Conservation (phyloP, 2,329 filamentous ascomycete species). For the Capronia americana region DNA sequence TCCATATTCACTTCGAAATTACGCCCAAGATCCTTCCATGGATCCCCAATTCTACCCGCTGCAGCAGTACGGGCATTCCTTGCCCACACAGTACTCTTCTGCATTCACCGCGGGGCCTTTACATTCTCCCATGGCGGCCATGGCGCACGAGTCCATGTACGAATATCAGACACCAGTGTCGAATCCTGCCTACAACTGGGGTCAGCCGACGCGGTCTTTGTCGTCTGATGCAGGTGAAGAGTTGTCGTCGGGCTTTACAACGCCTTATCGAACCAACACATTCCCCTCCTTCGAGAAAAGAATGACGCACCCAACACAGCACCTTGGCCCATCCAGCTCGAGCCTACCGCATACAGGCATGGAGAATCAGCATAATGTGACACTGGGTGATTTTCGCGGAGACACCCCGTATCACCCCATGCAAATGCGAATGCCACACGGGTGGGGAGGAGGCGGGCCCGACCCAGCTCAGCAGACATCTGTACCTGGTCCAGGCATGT, state of each 20-base stretch:
- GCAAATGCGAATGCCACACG: conserved; percentile 21
- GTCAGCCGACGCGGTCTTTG: conserved; percentile 25
- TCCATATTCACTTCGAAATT: conserved; percentile 24
- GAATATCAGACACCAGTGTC: conserved; percentile 21
- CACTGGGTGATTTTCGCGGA: conserved; percentile 16
- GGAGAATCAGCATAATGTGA: conserved; percentile 18
- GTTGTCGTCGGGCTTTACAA: conserved; percentile 26
- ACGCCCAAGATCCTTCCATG: conserved; percentile 18
- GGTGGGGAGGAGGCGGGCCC: conserved; percentile 21
- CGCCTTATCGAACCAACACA: conserved; percentile 32
- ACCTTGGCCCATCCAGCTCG: conserved; percentile 20
- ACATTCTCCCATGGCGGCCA: conserved; percentile 16
- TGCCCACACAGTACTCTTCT: conserved; percentile 19
- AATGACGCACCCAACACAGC: conserved; percentile 24
- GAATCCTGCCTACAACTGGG: conserved; percentile 27
- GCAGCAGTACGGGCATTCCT: conserved; percentile 21
- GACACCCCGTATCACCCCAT: conserved; percentile 27
- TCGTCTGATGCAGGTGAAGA: conserved; percentile 28
- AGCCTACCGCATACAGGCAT: conserved; percentile 16
- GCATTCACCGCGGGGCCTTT: conserved; percentile 22
- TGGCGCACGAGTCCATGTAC: conserved; percentile 26
- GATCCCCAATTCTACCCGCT: conserved; percentile 27
- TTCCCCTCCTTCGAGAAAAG: conserved; percentile 32
- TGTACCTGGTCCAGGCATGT: conserved; percentile 11
- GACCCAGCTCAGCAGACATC: conserved; percentile 15